Conservation (phyloP, 202 grass and related monocot genomes). For the Alloteropsis angusta region DNA sequence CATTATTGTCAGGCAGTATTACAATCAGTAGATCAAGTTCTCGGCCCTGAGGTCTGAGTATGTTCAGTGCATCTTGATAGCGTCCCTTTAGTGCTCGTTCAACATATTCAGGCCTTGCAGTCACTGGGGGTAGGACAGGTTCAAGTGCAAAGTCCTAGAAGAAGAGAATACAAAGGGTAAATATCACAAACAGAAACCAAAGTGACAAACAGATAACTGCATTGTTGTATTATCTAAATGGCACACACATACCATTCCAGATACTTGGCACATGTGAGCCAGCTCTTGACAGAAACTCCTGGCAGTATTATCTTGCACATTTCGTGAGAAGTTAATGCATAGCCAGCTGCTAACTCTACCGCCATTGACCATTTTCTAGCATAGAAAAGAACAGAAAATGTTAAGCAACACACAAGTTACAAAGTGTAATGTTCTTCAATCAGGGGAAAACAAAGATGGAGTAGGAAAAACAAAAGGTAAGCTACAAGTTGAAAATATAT, state of each 20-base stretch:
- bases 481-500: neutral
- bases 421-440: neutral
- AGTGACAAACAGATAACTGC: neutral
- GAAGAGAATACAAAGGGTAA: neutral
- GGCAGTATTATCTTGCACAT: slow-evolving; percentile 66
- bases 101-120: slow-evolving; percentile 74
- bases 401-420: neutral
- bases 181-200: neutral
- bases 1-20: slow-evolving; percentile 94
- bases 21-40: slow-evolving; percentile 88
- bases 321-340: slow-evolving; percentile 84
- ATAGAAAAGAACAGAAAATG: neutral
- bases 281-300: slow-evolving; percentile 75
- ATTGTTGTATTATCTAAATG: slow-evolving; percentile 2
- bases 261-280: slow-evolving; percentile 86
- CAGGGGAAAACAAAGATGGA: neutral
- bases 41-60: slow-evolving; percentile 49
- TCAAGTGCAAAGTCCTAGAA: slow-evolving; percentile 72
- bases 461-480: neutral
- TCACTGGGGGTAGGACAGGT: slow-evolving; percentile 52
- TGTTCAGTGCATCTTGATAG: slow-evolving; percentile 74
- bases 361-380: slow-evolving; percentile 94
- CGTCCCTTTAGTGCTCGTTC: slow-evolving; percentile 74
- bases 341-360: slow-evolving; percentile 73
- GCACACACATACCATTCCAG: slow-evolving; percentile 80